A percentile compares a stretch with the other conserved stretches of the same genome.
Conservation (phyloP, 2,329 filamentous ascomycete genomes). For the Trichoderma gracile region DNA sequence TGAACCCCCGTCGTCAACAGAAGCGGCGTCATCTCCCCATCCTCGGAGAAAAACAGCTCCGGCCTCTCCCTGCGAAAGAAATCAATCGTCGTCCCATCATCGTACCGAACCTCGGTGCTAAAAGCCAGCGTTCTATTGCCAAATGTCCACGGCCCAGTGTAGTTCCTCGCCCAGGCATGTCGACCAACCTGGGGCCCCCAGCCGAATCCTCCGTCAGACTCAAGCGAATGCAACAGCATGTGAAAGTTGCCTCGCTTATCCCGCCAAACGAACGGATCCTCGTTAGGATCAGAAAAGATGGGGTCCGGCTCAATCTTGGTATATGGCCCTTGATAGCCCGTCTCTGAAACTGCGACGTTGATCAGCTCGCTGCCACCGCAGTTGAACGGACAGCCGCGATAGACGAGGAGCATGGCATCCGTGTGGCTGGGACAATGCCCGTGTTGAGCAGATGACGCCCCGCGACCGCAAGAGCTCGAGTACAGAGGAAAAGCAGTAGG, state of each 20-base stretch:
- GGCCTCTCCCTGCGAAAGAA: slow-evolving; percentile 50
- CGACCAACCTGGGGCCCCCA: slow-evolving; percentile 34
- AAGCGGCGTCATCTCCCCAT: slow-evolving; percentile 48
- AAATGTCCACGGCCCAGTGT: slow-evolving; percentile 37
- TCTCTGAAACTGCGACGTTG: slow-evolving; percentile 28
- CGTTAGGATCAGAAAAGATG: slow-evolving; percentile 29
- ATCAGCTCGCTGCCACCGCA: slow-evolving; percentile 28
- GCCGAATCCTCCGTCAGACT: slow-evolving; percentile 33
- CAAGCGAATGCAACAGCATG: slow-evolving; percentile 38
- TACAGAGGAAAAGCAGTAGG: slow-evolving; percentile 44
- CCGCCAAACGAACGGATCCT: slow-evolving; percentile 40
- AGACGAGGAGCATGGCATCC: slow-evolving; percentile 28
- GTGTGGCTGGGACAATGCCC: slow-evolving; percentile 23
- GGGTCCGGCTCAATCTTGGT: slow-evolving; percentile 28
- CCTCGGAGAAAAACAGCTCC: slow-evolving; percentile 50
- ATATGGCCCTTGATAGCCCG: slow-evolving; percentile 28
- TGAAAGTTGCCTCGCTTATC: slow-evolving; percentile 40
- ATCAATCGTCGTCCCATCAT: slow-evolving; percentile 42
- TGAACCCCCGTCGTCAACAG: slow-evolving; percentile 52
- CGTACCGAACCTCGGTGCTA: slow-evolving; percentile 36
- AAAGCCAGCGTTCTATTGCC: slow-evolving; percentile 34
- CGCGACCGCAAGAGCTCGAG: slow-evolving; percentile 2
- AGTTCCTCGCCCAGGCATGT: slow-evolving; percentile 34
- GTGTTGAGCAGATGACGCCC: background rate
- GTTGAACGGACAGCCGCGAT: slow-evolving; percentile 29